A percentile compares a stretch with the other conserved stretches of the same genome.
Evolutionary conservation across 2,329 filamentous ascomycete genomes (phyloP).

Genomic region (Fusarium brachygibbosum): DNA sequence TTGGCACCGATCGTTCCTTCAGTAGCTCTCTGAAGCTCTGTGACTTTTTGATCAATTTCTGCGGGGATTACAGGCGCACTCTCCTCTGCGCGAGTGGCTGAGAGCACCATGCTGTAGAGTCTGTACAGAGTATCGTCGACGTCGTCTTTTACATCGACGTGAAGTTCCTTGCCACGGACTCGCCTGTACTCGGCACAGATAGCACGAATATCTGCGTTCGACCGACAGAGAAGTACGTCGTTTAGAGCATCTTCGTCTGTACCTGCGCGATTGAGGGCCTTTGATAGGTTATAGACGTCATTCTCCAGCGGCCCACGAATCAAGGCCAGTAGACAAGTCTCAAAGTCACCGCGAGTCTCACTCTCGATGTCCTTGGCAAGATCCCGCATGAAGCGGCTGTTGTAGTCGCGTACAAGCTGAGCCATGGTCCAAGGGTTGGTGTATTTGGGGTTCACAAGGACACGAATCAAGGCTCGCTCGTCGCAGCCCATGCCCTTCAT

Average conservation of each 20-base stretch:
- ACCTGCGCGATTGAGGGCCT: conserved; percentile 50
- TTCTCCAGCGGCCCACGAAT: conserved; percentile 52
- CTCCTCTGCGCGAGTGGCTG: conserved; percentile 49
- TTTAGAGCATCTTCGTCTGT: conserved; percentile 54
- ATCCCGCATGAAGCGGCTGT: conserved; percentile 52
- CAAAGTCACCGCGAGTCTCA: conserved; percentile 51
- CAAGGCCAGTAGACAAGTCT: conserved; percentile 51
- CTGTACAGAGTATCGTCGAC: conserved; percentile 51
- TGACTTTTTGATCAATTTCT: conserved; percentile 54
- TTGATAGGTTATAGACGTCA: conserved; percentile 50
- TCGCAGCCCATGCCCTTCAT: conserved; percentile 56
- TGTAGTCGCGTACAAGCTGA: conserved; percentile 52
- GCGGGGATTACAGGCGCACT: conserved; percentile 41
- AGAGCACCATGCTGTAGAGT: conserved; percentile 54
- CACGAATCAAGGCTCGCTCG: conserved; percentile 49
- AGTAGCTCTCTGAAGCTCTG: conserved; percentile 52
- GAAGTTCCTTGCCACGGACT: conserved; percentile 48
- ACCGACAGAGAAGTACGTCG: conserved; percentile 54
- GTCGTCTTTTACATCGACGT: conserved; percentile 51
- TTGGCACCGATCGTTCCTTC: conserved; percentile 52
- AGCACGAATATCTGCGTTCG: conserved; percentile 54
- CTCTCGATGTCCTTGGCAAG: conserved; percentile 53
- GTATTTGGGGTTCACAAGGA: conserved; percentile 52
- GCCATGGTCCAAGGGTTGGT: conserved; percentile 52
- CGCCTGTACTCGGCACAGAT: conserved; percentile 51